A percentile compares a stretch with the other conserved stretches of the same genome.
These are phyloP conservation scores for Coemansia sp. DNA, from an alignment of 192 early-diverging fungal species.

Conservation along the genomic window DNA sequence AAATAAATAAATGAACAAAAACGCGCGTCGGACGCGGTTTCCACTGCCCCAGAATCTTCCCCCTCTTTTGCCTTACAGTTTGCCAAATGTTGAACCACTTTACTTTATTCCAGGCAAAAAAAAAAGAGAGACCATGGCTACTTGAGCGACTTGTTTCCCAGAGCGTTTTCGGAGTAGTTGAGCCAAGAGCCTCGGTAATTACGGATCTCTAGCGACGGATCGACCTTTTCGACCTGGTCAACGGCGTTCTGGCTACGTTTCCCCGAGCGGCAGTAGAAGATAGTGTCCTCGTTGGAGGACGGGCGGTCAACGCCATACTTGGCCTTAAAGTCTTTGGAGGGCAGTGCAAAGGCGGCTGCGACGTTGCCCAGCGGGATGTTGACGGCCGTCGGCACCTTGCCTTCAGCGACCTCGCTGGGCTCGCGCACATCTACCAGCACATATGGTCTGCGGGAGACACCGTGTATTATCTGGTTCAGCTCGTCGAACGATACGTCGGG, in stretches of 20 bases:
- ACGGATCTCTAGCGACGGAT: slow-evolving; percentile 38
- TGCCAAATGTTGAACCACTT: no score
- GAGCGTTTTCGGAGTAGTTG: slow-evolving; percentile 44
- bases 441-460: slow-evolving; percentile 34
- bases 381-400: slow-evolving; percentile 64
- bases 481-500: slow-evolving; percentile 50
- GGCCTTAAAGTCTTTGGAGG: slow-evolving; percentile 40
- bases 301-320: slow-evolving; percentile 66
- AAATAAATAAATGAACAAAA: not conserved
- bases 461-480: slow-evolving; percentile 49
- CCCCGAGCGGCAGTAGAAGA: slow-evolving; percentile 72
- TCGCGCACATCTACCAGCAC: slow-evolving; percentile 71
- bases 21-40: not conserved
- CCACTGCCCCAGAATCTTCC: no score
- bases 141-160: slow-evolving; percentile 34
- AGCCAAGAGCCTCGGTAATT: slow-evolving; percentile 56
- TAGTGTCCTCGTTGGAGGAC: slow-evolving; percentile 51
- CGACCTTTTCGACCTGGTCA: slow-evolving; percentile 57
- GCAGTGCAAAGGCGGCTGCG: slow-evolving; percentile 49
- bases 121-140: slow-evolving; percentile 2
- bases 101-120: not conserved
- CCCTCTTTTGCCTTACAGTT: no score
- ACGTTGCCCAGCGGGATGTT: slow-evolving; percentile 68
- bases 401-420: slow-evolving; percentile 59
- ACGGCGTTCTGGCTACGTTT: slow-evolving; percentile 65